Evolutionary conservation across 2,329 filamentous ascomycete species (phyloP), one percentile per base, ranked within the genome.

Genomic region (Rhytidhysteron rufulum): DNA sequence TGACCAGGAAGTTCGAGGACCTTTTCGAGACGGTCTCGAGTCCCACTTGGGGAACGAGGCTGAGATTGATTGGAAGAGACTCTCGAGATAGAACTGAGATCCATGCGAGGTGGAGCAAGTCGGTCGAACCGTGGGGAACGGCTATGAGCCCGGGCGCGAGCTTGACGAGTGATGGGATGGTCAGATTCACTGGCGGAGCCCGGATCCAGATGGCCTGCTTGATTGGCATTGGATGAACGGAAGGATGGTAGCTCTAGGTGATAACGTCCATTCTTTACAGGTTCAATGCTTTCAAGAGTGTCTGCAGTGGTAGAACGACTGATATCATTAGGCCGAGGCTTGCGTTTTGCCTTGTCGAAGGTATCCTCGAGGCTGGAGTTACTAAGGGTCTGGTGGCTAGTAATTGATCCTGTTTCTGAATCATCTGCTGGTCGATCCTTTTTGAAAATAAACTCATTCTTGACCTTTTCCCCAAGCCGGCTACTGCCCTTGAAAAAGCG

Each of bases 401-500:
- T 60, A 40, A 63, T 44, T 25, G 65, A 70, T 2, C 69, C 71
- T 34, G 64, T 61, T 34, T 75, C 60, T 41, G 67, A 69, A 48
- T 69, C 66, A 10, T 66, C 61, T 35, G 50, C 54, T 22, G 55
- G 62, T 17, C 64, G 56, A 22, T 84, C 80, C 52, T 75, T 78
- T 49, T 74, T 77, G 62, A 80, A 71, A 17, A 83, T 75, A 31
- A 78, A 70, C 36, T 80, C 79, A 45, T 72, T 74, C n/a, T 78
- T 76, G 3, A 94, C 78, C 21, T 88, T 75, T 21, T 80, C 85
- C 45, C 88, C 86, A 47, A 91, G 81, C 40, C 85, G 76, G 36
- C 81, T 79, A 27, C 24, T 27, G 3, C 82, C 83, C 66, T 88
- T 91, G 66, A 95, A 85, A 34, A 95, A 83, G 5, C 84, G 81